phyloP scores from a whole-genome alignment of 192 early-diverging fungal genomes.

The Backusella australiensis region DNA sequence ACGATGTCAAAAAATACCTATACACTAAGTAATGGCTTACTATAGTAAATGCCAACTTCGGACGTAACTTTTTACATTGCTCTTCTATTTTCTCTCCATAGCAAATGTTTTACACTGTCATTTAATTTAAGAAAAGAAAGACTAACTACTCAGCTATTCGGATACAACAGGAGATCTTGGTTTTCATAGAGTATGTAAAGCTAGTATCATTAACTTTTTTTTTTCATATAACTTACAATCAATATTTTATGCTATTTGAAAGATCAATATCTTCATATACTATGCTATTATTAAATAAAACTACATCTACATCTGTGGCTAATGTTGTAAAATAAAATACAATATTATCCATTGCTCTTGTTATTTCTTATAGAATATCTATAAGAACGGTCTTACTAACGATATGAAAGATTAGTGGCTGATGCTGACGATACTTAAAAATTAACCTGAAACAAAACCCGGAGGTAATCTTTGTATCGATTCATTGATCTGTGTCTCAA shows the following conservation, averaged over 20 bases:
- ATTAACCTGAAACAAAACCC: not conserved
- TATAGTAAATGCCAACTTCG: not conserved
- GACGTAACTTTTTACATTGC: not conserved
- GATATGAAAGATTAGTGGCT: not conserved
- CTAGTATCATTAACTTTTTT: not conserved
- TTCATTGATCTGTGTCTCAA: not conserved
- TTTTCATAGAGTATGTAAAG: not conserved
- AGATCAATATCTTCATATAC: too few species aligned
- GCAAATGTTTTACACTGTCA: not conserved
- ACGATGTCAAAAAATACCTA: not conserved
- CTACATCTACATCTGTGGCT: not conserved
- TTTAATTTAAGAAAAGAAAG: not conserved
- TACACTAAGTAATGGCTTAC: not conserved
- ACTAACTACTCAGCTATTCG: not conserved
- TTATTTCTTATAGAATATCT: not conserved
- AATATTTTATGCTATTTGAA: not conserved
- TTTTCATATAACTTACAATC: not conserved
- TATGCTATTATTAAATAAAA: not conserved
- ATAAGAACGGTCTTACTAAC: not conserved
- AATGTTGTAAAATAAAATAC: not conserved
- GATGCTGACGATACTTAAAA: not conserved
- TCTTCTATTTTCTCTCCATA: not conserved
- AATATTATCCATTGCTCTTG: not conserved
- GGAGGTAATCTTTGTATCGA: not conserved
- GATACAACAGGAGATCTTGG: not conserved